phyloP scores from a whole-genome alignment of 148 eudicot genomes.

The Hydrangea macrophylla region DNA sequence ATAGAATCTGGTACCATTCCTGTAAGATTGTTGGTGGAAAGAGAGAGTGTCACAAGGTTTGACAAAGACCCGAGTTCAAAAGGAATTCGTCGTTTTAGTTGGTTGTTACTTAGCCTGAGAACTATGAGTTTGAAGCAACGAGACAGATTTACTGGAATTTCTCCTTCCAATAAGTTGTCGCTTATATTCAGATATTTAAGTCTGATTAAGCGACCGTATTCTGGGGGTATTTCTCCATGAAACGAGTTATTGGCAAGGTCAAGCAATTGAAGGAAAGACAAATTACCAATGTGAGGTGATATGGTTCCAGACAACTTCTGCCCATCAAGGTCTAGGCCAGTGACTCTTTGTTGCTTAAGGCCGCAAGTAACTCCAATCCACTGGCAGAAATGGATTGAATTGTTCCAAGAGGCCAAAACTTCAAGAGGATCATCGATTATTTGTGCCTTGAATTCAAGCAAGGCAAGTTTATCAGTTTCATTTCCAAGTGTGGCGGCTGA shows the following conservation, averaged over 20 bases:
- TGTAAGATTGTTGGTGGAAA: slow-evolving; percentile 22
- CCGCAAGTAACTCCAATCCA: slow-evolving; percentile 34
- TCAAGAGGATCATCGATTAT: slow-evolving; percentile 9
- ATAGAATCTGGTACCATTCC: slow-evolving; percentile 25
- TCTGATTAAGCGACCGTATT: slow-evolving; percentile 21
- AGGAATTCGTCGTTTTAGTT: slow-evolving; percentile 16
- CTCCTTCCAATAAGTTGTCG: slow-evolving; percentile 24
- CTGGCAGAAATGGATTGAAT: slow-evolving; percentile 22
- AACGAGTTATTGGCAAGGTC: slow-evolving; percentile 29
- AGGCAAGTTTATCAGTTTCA: slow-evolving; percentile 10
- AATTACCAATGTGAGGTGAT: slow-evolving; percentile 32
- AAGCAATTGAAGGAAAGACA: slow-evolving; percentile 22
- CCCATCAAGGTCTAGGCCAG: slow-evolving; percentile 11
- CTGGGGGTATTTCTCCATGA: slow-evolving; percentile 27
- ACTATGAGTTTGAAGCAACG: slow-evolving; percentile 1
- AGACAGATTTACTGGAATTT: slow-evolving; percentile 20
- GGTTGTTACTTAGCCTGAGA: slow-evolving; percentile 21
- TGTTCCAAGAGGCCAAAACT: slow-evolving; percentile 30
- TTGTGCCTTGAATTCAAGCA: slow-evolving; percentile 6
- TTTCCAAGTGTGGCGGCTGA: neutral
- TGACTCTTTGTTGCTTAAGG: slow-evolving; percentile 19
- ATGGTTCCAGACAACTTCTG: slow-evolving; percentile 21
- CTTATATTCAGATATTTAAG: slow-evolving; percentile 22
- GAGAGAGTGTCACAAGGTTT: slow-evolving; percentile 11
- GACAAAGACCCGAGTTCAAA: slow-evolving; percentile 19